Percentiles rank a stretch among this genome's conserved stretches.
phyloP scores from a whole-genome alignment of 2,329 filamentous ascomycete genomes.

The Trichoderma sp. region DNA sequence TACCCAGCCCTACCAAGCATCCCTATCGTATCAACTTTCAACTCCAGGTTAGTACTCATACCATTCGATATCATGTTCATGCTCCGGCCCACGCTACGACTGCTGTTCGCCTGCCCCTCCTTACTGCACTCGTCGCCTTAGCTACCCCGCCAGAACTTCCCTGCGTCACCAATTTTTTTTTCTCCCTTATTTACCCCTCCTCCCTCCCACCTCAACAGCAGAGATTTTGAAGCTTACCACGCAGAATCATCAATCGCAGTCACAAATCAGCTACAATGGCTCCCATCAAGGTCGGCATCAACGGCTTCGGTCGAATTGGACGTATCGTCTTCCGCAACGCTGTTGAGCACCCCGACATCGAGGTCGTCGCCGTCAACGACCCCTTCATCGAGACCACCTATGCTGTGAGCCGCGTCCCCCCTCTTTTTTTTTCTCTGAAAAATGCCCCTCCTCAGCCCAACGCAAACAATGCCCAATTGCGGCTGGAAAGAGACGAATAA shows the following conservation, averaged over 20 bases:
- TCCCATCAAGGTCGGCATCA: slow-evolving; percentile 83
- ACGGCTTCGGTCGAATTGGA: slow-evolving; percentile 99
- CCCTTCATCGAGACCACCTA: slow-evolving; percentile 98
- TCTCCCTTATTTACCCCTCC: slow-evolving; percentile 24
- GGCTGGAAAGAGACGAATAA: not conserved
- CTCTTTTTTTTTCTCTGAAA: not conserved
- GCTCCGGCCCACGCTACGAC: not conserved
- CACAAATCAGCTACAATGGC: slow-evolving; percentile 14
- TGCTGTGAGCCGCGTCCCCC: slow-evolving; percentile 67
- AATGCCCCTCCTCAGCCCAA: slow-evolving; percentile 14
- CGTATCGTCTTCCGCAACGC: slow-evolving; percentile 99
- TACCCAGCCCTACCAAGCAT: not conserved
- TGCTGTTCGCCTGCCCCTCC: not conserved
- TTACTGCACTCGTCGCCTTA: not conserved
- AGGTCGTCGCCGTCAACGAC: slow-evolving; percentile 97
- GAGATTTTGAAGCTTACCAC: slow-evolving; percentile 23
- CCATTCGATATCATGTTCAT: not conserved
- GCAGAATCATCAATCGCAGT: slow-evolving; percentile 20
- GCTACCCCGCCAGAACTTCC: slow-evolving; percentile 18
- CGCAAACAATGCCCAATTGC: not conserved
- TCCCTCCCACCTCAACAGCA: slow-evolving; percentile 23
- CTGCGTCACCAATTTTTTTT: slow-evolving; percentile 22
- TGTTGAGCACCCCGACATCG: slow-evolving; percentile 81
- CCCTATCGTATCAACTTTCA: not conserved
- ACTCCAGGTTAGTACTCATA: not conserved